phyloP scores from a whole-genome alignment of 2,329 filamentous ascomycete species.

The Neofusicoccum umdonicola region DNA sequence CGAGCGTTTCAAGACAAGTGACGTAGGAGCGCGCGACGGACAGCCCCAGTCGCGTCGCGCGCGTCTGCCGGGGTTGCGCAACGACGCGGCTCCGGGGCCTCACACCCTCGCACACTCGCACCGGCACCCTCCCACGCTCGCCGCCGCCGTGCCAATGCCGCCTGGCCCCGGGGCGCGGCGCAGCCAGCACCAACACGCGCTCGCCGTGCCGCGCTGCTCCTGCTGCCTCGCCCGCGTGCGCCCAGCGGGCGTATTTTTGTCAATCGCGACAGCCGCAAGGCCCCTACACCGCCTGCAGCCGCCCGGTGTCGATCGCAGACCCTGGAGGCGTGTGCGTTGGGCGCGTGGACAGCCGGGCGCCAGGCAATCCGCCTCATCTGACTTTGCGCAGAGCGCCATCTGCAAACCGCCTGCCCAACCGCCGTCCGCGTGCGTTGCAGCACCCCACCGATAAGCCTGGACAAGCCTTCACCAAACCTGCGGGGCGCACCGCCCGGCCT shows the following conservation, averaged over 20 bases:
- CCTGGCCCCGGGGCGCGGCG: too few species aligned
- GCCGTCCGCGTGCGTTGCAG: not conserved
- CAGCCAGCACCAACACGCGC: too few species aligned
- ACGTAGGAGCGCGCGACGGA: not conserved
- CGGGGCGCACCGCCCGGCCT: not conserved
- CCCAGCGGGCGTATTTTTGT: not conserved
- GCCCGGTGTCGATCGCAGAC: constrained; percentile 4
- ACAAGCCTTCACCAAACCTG: not conserved
- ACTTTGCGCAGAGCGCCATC: not conserved
- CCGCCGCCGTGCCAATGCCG: too few species aligned
- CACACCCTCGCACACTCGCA: too few species aligned
- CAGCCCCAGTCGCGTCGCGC: not conserved
- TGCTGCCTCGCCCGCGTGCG: too few species aligned
- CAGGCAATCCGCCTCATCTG: not conserved
- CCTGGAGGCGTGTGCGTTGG: not conserved
- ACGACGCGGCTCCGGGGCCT: too few species aligned
- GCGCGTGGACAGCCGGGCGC: not conserved
- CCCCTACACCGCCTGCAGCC: constrained; percentile 1
- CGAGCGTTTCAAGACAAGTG: not conserved
- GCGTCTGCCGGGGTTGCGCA: not conserved
- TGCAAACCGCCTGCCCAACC: not conserved
- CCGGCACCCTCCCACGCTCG: too few species aligned
- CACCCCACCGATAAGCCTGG: constrained; percentile 3
- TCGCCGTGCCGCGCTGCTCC: too few species aligned
- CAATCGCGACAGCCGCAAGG: constrained; percentile 9